Conservation (phyloP, 169 alveolate genomes). For the Eimeria sp. region DNA sequence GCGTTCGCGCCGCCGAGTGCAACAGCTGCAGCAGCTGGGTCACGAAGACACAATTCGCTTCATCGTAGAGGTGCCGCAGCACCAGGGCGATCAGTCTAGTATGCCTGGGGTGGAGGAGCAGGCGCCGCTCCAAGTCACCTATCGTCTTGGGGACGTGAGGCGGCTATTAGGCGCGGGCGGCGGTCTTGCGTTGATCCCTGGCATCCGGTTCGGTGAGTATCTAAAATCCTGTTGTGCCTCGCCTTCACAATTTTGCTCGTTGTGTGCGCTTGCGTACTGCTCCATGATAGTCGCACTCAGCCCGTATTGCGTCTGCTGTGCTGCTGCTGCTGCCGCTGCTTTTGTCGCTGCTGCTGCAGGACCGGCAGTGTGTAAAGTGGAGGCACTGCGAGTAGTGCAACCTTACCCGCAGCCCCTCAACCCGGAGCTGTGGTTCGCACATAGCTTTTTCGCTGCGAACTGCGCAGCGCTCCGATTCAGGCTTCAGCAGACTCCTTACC, state of each 20-base stretch:
- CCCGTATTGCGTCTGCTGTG: neutral
- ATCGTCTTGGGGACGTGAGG: neutral
- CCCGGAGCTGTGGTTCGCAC: constrained; percentile 15
- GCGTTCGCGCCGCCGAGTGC: constrained; percentile 50
- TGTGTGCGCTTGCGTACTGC: neutral
- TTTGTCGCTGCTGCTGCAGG: constrained; percentile 54
- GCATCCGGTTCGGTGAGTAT: constrained; percentile 22
- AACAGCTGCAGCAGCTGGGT: constrained; percentile 42
- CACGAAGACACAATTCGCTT: constrained; percentile 31
- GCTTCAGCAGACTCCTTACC: constrained; percentile 48
- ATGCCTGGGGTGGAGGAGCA: neutral
- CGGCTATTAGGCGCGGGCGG: constrained; percentile 44
- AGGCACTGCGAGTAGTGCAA: constrained; percentile 58
- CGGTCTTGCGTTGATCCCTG: constrained; percentile 48
- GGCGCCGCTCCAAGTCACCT: neutral
- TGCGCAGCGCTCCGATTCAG: constrained; percentile 58
- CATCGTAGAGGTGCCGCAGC: neutral
- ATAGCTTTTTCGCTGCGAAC: constrained; percentile 27
- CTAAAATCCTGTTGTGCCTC: neutral
- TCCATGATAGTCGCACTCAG: neutral
- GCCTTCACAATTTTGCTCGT: no score
- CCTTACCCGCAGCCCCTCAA: constrained; percentile 63
- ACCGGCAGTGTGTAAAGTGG: constrained; percentile 13
- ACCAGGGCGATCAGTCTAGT: neutral
- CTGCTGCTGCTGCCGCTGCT: neutral